Evolutionary conservation across 2,329 filamentous ascomycete species (phyloP).

Genomic region (Leptographium wingfieldii): DNA sequence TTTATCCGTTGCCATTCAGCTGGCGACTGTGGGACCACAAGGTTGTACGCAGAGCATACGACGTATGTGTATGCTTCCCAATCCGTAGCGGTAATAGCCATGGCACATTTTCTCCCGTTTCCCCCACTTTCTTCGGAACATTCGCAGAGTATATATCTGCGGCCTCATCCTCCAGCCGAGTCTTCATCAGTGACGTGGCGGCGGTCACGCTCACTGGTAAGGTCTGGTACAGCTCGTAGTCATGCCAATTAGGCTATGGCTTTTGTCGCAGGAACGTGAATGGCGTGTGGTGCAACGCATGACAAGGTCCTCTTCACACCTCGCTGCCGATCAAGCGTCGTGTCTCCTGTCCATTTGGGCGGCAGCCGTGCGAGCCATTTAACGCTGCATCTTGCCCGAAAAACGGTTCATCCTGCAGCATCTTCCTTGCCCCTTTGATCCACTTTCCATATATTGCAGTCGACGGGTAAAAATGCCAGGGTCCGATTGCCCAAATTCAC

Average conservation of each 20-base stretch:
- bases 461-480: too few species aligned
- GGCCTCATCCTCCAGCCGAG: background rate
- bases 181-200: too few species aligned
- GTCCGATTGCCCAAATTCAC: too few species aligned
- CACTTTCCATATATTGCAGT: too few species aligned
- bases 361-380: too few species aligned
- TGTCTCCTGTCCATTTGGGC: background rate
- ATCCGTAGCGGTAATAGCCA: background rate
- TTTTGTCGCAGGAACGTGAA: background rate
- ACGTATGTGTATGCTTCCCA: background rate
- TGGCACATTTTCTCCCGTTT: background rate
- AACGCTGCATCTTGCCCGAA: too few species aligned
- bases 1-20: background rate
- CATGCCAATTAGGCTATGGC: background rate
- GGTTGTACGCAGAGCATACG: background rate
- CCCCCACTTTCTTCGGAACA: background rate
- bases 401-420: too few species aligned
- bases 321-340: background rate
- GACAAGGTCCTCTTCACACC: background rate
- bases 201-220: background rate
- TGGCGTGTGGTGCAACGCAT: background rate
- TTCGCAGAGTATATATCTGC: background rate
- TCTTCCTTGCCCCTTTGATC: too few species aligned
- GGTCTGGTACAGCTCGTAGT: background rate
- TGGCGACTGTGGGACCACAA: background rate